A percentile compares a stretch with the other conserved stretches of the same genome.
These are phyloP conservation scores for Helicocarpus griseus DNA, from an alignment of 2,329 filamentous ascomycete genomes.

Conservation along the genomic window DNA sequence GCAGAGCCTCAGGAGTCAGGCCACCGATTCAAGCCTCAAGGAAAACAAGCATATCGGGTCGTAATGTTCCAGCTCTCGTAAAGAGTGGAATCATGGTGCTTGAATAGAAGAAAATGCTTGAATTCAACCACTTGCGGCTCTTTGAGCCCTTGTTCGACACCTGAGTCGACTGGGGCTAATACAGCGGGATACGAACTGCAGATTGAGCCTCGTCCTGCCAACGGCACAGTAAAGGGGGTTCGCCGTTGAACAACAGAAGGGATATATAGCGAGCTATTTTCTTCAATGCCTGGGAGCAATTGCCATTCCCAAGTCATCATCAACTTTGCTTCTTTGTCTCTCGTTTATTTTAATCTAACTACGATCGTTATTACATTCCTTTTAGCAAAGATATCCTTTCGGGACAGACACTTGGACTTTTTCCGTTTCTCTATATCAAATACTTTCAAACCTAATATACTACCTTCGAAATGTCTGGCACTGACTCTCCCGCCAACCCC, in stretches of 20 bases:
- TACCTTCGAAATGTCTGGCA: neutral
- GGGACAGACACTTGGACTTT: neutral
- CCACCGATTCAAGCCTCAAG: too few species aligned
- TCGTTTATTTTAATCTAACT: neutral
- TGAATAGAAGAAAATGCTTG: neutral
- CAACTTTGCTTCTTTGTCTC: neutral
- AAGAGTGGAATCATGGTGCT: neutral
- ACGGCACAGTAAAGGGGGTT: neutral
- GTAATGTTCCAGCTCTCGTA: neutral
- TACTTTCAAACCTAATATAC: too few species aligned
- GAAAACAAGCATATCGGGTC: neutral
- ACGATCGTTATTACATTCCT: neutral
- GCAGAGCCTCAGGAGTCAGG: neutral
- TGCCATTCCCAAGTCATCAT: neutral
- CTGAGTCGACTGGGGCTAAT: too few species aligned
- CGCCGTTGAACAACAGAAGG: neutral
- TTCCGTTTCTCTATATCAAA: neutral
- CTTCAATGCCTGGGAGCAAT: neutral
- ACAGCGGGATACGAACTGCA: constrained; percentile 1
- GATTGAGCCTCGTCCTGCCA: neutral
- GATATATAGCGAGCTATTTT: neutral
- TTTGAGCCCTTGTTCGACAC: too few species aligned
- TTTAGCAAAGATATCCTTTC: neutral
- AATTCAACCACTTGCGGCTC: neutral
- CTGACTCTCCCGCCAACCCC: neutral